These are phyloP conservation scores for Populus ilicifolia DNA, from an alignment of 345 rosid species.

Conservation along the genomic window DNA sequence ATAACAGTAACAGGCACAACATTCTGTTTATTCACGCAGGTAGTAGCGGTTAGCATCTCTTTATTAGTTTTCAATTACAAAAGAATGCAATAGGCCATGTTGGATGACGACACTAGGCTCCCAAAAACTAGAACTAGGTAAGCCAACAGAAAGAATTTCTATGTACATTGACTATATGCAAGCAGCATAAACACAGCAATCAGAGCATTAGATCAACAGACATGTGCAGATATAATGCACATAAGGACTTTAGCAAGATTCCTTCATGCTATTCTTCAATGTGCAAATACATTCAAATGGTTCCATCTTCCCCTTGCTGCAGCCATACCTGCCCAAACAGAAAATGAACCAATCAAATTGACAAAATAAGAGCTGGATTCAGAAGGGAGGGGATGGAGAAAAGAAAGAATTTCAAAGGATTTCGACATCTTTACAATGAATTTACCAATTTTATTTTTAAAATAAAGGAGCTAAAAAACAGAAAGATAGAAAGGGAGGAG, in stretches of 20 bases:
- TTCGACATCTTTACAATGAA: background rate
- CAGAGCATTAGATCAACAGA: slow-evolving; percentile 21
- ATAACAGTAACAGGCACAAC: background rate
- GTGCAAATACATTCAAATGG: slow-evolving; percentile 57
- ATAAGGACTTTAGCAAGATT: slow-evolving; percentile 38
- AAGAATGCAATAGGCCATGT: slow-evolving; percentile 5
- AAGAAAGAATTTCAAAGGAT: slow-evolving; percentile 7
- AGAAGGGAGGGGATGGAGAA: slow-evolving; percentile 4
- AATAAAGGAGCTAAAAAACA: slow-evolving; percentile 7
- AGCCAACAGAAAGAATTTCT: slow-evolving; percentile 13
- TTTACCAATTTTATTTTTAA: background rate
- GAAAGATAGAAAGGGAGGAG: background rate
- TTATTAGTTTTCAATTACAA: slow-evolving; percentile 11
- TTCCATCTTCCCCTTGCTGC: slow-evolving; percentile 60
- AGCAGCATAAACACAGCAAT: slow-evolving; percentile 15
- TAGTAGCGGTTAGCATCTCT: background rate
- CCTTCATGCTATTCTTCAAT: slow-evolving; percentile 43
- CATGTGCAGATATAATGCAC: slow-evolving; percentile 30
- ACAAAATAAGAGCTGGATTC: slow-evolving; percentile 32
- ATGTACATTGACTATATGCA: slow-evolving; percentile 22
- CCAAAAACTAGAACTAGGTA: slow-evolving; percentile 3
- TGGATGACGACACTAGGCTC: background rate
- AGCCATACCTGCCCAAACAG: slow-evolving; percentile 57
- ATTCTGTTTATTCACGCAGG: slow-evolving; percentile 6
- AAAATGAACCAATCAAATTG: slow-evolving; percentile 66